These are phyloP conservation scores for Linnemannia zychae DNA, from an alignment of 192 early-diverging fungal genomes.

Conservation along the genomic window DNA sequence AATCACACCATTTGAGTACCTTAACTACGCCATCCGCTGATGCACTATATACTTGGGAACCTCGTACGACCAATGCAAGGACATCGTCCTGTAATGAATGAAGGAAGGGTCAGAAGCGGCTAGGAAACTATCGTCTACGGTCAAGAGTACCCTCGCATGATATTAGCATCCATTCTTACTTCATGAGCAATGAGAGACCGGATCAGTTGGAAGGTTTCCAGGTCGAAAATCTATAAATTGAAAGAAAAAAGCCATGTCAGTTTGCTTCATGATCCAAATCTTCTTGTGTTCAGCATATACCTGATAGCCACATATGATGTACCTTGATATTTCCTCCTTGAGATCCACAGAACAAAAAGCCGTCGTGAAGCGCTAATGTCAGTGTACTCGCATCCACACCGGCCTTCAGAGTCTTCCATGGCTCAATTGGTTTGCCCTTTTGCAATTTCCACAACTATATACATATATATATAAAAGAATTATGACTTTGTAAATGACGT, in stretches of 20 bases:
- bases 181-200: conserved; percentile 68
- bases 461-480: neutral
- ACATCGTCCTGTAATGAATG: conserved; percentile 65
- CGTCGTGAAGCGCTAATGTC: conserved; percentile 75
- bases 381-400: conserved; percentile 68
- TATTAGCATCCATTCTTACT: conserved; percentile 40
- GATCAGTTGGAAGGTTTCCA: conserved; percentile 75
- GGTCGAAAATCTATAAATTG: conserved; percentile 73
- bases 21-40: conserved; percentile 79
- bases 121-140: neutral
- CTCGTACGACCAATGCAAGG: conserved; percentile 63
- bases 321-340: conserved; percentile 79
- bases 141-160: too few species aligned
- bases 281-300: too few species aligned
- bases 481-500: neutral
- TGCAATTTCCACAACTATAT: conserved; percentile 43
- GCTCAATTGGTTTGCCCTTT: conserved; percentile 51
- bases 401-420: conserved; percentile 47
- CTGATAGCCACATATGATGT: neutral
- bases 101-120: neutral
- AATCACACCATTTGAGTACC: conserved; percentile 53
- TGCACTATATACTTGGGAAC: conserved; percentile 68
- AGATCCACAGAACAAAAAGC: conserved; percentile 78
- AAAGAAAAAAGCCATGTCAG: neutral
- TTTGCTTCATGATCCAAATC: neutral